A percentile compares a stretch with the other conserved stretches of the same genome.
Conservation (phyloP, 1,139 yeast genomes). For the Debaryomyces psychrophilus region DNA sequence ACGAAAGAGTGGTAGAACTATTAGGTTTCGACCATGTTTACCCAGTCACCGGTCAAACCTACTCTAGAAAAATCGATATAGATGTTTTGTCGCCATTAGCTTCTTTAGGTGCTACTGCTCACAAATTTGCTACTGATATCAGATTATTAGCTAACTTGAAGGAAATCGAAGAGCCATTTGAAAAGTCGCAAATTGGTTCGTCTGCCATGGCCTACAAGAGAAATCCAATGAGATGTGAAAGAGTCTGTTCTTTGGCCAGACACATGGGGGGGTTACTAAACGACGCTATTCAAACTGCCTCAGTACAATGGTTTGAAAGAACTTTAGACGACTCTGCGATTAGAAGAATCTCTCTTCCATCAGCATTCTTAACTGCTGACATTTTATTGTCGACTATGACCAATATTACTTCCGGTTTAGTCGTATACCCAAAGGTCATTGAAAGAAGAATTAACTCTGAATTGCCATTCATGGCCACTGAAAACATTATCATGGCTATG, state of each 20-base stretch:
- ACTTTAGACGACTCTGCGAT: conserved; percentile 98
- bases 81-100: conserved; percentile 92
- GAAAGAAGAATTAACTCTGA: conserved; percentile 94
- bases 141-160: conserved; percentile 94
- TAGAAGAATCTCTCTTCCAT: conserved; percentile 94
- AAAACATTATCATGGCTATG: conserved; percentile 99
- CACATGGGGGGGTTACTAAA: conserved; percentile 89
- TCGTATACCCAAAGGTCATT: conserved; percentile 97
- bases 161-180: conserved; percentile 98
- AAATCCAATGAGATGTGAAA: conserved; percentile 99
- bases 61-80: conserved; percentile 95
- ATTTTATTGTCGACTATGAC: conserved; percentile 85
- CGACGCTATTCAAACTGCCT: conserved; percentile 94
- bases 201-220: conserved; percentile 99
- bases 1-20: conserved; percentile 87
- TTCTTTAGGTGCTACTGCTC: conserved; percentile 94
- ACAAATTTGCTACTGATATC: conserved; percentile 96
- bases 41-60: conserved; percentile 98
- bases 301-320: conserved; percentile 99
- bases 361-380: conserved; percentile 95
- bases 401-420: conserved; percentile 92
- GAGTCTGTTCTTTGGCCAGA: conserved; percentile 96
- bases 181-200: conserved; percentile 96
- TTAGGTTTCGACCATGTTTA: conserved; percentile 93
- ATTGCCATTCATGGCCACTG: conserved; percentile 99